Evolutionary conservation across 495 filamentous ascomycete genomes (phyloP).

Genomic region (Trichoderma parareesei): DNA sequence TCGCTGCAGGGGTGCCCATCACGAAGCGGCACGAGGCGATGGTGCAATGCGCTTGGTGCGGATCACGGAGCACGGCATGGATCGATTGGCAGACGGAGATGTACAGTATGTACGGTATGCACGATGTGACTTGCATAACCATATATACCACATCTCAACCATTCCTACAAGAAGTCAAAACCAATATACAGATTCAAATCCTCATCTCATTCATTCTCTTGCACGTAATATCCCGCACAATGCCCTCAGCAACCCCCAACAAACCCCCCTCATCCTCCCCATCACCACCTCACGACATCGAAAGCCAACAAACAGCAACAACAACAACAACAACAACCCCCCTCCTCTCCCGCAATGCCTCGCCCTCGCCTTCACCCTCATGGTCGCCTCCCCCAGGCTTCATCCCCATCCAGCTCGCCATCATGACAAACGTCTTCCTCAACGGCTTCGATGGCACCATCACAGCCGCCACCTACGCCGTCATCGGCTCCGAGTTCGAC

Average conservation of each 20-base stretch:
- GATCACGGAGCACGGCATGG: neutral
- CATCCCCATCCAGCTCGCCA: conserved; percentile 42
- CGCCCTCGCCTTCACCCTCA: conserved; percentile 22
- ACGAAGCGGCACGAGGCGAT: neutral
- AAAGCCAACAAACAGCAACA: neutral
- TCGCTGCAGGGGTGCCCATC: neutral
- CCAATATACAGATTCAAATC: neutral
- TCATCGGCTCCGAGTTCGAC: conserved; percentile 51
- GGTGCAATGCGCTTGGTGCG: conserved; percentile 1
- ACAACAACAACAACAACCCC: no score
- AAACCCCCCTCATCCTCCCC: neutral
- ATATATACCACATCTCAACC: no score
- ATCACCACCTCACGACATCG: neutral
- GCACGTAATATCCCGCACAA: neutral
- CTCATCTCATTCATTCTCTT: neutral
- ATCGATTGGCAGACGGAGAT: neutral
- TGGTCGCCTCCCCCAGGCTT: conserved; percentile 33
- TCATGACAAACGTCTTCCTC: conserved; percentile 60
- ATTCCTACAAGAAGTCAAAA: no score
- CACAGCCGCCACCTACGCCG: conserved; percentile 55
- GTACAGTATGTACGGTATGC: no score
- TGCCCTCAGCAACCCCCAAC: neutral
- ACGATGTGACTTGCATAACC: no score
- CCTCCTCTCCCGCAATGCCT: conserved; percentile 25
- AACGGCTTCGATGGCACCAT: conserved; percentile 60